Conservation (phyloP, 352 stramenopile species). For the Phytophthora fragariae region DNA sequence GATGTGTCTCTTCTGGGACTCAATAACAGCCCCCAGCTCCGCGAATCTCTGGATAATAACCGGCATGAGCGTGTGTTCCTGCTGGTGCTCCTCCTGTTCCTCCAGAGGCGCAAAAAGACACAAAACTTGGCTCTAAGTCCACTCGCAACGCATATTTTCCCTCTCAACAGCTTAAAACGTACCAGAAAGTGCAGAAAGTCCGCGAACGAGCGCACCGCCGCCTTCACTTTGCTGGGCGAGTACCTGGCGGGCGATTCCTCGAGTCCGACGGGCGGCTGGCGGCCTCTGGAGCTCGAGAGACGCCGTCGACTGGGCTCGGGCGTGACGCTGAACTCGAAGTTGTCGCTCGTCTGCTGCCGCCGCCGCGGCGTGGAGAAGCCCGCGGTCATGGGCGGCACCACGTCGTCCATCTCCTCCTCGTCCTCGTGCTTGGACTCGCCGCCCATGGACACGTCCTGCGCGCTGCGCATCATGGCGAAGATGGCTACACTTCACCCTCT, state of each 20-base stretch:
- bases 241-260: conserved; percentile 70
- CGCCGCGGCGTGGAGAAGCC: conserved; percentile 44
- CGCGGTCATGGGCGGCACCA: conserved; percentile 3
- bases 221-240: conserved; percentile 74
- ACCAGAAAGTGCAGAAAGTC: conserved; percentile 87
- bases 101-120: conserved; percentile 47
- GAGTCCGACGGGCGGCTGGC: conserved; percentile 33
- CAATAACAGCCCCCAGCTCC: conserved; percentile 81
- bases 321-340: conserved; percentile 71
- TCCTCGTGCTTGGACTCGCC: conserved; percentile 35
- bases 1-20: conserved; percentile 88
- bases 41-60: conserved; percentile 81
- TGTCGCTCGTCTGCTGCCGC: conserved; percentile 31
- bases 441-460: conserved; percentile 44
- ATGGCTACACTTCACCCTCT: conserved; percentile 3
- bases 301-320: conserved; percentile 47
- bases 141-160: conserved; percentile 3
- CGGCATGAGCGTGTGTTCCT: conserved; percentile 78
- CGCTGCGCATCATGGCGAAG: conserved; percentile 24
- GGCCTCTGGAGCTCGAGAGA: conserved; percentile 42
- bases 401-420: conserved; percentile 26
- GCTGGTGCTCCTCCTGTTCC: conserved; percentile 84
- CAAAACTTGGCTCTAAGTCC: conserved; percentile 50
- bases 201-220: conserved; percentile 84
- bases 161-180: conserved; percentile 20